Conservation (phyloP, 2,329 filamentous ascomycete genomes). For the Exophiala sideris region DNA sequence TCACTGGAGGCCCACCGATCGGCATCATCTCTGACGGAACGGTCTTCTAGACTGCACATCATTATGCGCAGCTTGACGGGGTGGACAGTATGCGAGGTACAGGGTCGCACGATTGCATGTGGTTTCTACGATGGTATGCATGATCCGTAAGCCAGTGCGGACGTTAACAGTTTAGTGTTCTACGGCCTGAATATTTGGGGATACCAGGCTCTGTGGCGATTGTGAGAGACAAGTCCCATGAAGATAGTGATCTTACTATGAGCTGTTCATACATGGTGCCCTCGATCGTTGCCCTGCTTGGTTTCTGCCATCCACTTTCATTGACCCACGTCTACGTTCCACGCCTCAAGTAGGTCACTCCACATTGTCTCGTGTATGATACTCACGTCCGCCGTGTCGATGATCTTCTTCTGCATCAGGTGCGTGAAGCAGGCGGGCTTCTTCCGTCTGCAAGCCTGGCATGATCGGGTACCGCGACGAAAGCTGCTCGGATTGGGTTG, state of each 20-base stretch:
- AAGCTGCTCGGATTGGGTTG: background rate
- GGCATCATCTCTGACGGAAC: conserved; percentile 95
- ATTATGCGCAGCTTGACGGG: background rate
- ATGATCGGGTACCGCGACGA: background rate
- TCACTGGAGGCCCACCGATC: conserved; percentile 94
- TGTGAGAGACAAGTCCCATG: no score
- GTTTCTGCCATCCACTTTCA: background rate
- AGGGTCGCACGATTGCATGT: background rate
- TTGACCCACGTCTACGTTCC: background rate
- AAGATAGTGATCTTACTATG: no score
- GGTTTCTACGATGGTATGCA: no score
- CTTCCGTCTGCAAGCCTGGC: background rate
- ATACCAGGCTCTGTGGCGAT: no score
- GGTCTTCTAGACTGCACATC: conserved; percentile 67
- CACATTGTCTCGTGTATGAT: background rate
- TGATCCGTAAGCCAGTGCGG: no score
- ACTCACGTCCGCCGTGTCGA: background rate
- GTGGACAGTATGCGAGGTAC: background rate
- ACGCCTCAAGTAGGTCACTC: background rate
- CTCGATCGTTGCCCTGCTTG: no score
- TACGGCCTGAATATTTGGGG: no score
- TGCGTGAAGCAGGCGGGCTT: background rate
- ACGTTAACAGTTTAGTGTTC: no score
- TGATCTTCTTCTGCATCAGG: background rate
- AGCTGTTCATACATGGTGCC: no score